Conservation (phyloP, 352 stramenopile species). For the Phytophthora sojae region DNA sequence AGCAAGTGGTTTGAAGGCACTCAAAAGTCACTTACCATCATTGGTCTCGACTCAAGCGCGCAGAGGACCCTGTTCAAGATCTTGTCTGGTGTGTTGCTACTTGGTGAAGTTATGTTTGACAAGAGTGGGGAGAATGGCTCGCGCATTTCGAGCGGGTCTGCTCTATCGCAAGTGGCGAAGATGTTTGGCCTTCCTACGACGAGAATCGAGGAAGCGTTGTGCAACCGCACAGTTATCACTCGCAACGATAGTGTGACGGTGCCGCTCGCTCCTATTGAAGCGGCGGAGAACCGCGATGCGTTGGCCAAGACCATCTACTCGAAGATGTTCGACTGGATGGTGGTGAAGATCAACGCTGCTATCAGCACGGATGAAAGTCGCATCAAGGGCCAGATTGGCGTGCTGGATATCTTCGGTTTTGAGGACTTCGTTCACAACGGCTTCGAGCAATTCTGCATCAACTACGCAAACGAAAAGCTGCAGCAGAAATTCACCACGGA, state of each 20-base stretch:
- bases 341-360: conserved; percentile 89
- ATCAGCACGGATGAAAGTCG: conserved; percentile 81
- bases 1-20: conserved; percentile 85
- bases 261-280: conserved; percentile 89
- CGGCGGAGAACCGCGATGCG: conserved; percentile 94
- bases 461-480: conserved; percentile 93
- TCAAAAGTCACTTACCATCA: conserved; percentile 80
- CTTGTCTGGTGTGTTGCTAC: conserved; percentile 93
- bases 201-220: conserved; percentile 93
- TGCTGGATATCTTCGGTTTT: conserved; percentile 99
- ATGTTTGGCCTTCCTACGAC: conserved; percentile 91
- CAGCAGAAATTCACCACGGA: conserved; percentile 94
- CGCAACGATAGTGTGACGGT: conserved; percentile 87
- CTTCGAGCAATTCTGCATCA: conserved; percentile 95
- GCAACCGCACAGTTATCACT: conserved; percentile 92
- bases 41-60: conserved; percentile 63
- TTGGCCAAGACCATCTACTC: conserved; percentile 98
- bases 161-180: conserved; percentile 79
- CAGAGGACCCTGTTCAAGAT: conserved; percentile 87
- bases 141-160: conserved; percentile 67
- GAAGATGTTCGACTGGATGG: conserved; percentile 98
- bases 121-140: conserved; percentile 77
- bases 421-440: conserved; percentile 96
- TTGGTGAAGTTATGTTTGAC: conserved; percentile 96
- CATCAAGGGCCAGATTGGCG: conserved; percentile 91